Conservation (phyloP, 2,329 filamentous ascomycete genomes). For the Aspergillus uvarum region DNA sequence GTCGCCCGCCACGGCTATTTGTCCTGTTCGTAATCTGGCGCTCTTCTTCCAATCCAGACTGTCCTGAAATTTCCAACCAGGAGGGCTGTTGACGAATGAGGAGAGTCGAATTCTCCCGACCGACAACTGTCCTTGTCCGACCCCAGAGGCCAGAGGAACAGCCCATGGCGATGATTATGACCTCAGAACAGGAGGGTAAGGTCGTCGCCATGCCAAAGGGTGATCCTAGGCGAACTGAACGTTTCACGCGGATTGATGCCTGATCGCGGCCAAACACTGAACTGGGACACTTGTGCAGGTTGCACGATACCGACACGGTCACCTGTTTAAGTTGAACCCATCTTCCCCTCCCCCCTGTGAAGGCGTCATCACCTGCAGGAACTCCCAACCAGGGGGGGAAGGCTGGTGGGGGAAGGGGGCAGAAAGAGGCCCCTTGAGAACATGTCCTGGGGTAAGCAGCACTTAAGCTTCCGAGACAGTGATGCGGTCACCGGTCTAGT, state of each 20-base stretch:
- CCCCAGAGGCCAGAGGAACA: not conserved
- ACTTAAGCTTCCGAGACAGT: conserved; percentile 14
- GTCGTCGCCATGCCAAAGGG: not conserved
- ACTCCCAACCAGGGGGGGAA: not conserved
- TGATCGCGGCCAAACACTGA: conserved; percentile 2
- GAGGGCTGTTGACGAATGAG: conserved; percentile 1
- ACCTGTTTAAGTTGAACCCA: not conserved
- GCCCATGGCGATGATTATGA: not conserved
- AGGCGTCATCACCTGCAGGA: conserved; percentile 3
- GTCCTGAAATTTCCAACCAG: conserved; percentile 14
- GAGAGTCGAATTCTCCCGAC: not conserved
- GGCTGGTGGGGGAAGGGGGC: not conserved
- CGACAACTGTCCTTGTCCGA: not conserved
- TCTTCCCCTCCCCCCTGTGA: not conserved
- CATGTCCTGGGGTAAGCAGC: conserved; percentile 13
- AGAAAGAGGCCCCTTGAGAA: conserved; percentile 8
- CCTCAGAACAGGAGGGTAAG: not conserved
- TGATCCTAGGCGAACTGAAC: conserved; percentile 1
- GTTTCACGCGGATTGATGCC: conserved; percentile 4
- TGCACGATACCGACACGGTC: conserved; percentile 15
- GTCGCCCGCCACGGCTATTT: not conserved
- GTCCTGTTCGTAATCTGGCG: conserved; percentile 2
- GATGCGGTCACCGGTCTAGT: conserved; percentile 8
- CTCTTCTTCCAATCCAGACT: not conserved
- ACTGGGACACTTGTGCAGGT: conserved; percentile 5